Conservation (phyloP, 768 basidiomycete genomes). For the Tubosaeta sp. region DNA sequence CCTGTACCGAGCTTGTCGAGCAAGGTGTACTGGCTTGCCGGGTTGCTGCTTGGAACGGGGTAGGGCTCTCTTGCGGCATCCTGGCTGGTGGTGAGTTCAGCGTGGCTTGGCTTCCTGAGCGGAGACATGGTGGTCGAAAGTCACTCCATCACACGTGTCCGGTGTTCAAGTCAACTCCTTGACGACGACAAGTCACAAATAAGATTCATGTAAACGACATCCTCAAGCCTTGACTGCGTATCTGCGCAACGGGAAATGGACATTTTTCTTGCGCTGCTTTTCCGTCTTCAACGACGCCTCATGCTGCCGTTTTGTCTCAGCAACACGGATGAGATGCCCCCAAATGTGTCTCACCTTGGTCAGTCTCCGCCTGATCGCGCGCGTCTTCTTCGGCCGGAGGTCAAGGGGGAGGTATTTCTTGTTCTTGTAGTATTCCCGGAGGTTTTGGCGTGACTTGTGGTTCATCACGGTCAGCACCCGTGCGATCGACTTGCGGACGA, state of each 20-base stretch:
- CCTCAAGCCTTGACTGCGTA: slow-evolving; percentile 91
- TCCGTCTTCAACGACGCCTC: slow-evolving; percentile 84
- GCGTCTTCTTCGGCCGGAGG: slow-evolving; percentile 96
- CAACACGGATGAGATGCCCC: neutral
- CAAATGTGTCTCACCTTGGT: slow-evolving; percentile 61
- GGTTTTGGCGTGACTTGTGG: slow-evolving; percentile 95
- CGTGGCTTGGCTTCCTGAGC: slow-evolving; percentile 36
- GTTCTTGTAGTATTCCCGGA: slow-evolving; percentile 96
- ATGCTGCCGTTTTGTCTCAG: slow-evolving; percentile 45
- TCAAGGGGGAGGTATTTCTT: slow-evolving; percentile 97
- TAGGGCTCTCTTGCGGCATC: slow-evolving; percentile 54
- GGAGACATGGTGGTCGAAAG: slow-evolving; percentile 37
- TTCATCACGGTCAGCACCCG: slow-evolving; percentile 98
- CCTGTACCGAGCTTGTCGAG: slow-evolving; percentile 97
- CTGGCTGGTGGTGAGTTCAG: slow-evolving; percentile 36
- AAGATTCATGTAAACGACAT: slow-evolving; percentile 30
- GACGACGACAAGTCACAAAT: slow-evolving; percentile 34
- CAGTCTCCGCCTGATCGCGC: slow-evolving; percentile 94
- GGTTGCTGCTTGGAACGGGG: slow-evolving; percentile 73
- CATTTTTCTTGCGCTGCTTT: slow-evolving; percentile 91
- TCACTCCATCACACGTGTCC: slow-evolving; percentile 27
- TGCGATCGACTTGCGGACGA: slow-evolving; percentile 98
- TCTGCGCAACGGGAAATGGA: slow-evolving; percentile 90
- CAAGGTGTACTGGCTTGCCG: slow-evolving; percentile 86
- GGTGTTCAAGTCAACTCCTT: slow-evolving; percentile 6